Conservation (phyloP, 306 rosid species). For the Malus orientalis region DNA sequence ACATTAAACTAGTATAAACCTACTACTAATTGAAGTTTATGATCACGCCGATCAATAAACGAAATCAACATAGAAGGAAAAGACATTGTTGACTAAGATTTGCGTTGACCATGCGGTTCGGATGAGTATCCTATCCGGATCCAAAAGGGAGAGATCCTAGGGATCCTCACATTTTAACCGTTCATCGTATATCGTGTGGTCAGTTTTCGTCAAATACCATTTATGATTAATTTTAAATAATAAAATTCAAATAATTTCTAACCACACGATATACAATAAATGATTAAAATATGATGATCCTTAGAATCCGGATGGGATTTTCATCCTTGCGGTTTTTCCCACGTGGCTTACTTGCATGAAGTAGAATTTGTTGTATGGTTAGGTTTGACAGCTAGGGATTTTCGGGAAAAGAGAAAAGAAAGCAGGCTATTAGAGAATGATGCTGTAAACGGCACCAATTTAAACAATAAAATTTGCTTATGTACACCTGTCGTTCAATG, state of each 20-base stretch:
- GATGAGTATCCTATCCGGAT: too few species aligned
- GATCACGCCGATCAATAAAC: constrained; percentile 23
- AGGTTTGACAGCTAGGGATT: constrained; percentile 52
- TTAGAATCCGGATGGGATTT: too few species aligned
- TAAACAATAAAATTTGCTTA: constrained; percentile 22
- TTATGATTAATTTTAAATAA: too few species aligned
- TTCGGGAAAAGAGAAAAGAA: constrained; percentile 4
- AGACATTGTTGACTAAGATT: constrained; percentile 59
- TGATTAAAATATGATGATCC: too few species aligned
- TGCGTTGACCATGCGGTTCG: constrained; percentile 43
- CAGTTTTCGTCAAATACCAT: too few species aligned
- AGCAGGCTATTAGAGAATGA: constrained; percentile 16
- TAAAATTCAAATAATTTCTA: too few species aligned
- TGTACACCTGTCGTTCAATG: neutral
- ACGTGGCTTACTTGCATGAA: constrained; percentile 66
- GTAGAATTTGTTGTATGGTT: constrained; percentile 40
- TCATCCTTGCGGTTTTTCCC: constrained; percentile 12
- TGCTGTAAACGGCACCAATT: constrained; percentile 32
- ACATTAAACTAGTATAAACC: neutral
- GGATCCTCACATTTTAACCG: accelerated
- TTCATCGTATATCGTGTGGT: too few species aligned
- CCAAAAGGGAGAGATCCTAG: too few species aligned
- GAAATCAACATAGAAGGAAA: constrained; percentile 35
- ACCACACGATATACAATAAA: too few species aligned
- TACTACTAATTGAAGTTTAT: neutral